phyloP scores from a whole-genome alignment of 1,284 basidiomycete genomes.

The Phylloboletellus chloephorus region DNA sequence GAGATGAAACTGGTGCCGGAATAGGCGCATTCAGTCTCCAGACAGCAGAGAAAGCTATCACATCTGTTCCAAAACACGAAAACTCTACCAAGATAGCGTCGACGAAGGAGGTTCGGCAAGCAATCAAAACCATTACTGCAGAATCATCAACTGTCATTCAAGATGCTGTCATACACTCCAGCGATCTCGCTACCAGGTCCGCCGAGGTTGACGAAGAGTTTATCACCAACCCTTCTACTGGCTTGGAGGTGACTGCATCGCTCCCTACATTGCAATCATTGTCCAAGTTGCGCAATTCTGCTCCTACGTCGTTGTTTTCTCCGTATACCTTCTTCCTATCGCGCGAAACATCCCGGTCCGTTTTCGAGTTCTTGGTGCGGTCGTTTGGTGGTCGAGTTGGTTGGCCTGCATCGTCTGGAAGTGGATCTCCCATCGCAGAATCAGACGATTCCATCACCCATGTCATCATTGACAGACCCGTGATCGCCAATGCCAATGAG shows the following conservation, averaged over 20 bases:
- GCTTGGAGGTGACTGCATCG: constrained; percentile 45
- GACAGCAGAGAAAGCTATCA: constrained; percentile 36
- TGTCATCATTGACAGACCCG: constrained; percentile 90
- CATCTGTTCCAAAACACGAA: constrained; percentile 39
- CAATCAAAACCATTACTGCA: constrained; percentile 60
- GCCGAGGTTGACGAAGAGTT: constrained; percentile 65
- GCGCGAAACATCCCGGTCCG: constrained; percentile 85
- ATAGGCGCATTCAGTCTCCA: constrained; percentile 88
- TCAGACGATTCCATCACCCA: constrained; percentile 85
- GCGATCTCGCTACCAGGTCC: constrained; percentile 27
- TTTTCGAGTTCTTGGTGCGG: constrained; percentile 94
- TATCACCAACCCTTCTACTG: constrained; percentile 58
- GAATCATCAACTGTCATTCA: constrained; percentile 29
- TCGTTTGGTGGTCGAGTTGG: constrained; percentile 89
- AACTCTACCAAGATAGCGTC: constrained; percentile 56
- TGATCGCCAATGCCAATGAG: constrained; percentile 46
- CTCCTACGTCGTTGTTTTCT: constrained; percentile 66
- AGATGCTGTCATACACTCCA: constrained; percentile 39
- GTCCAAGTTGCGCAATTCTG: constrained; percentile 49
- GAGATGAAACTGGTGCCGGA: constrained; percentile 86
- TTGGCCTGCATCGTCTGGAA: constrained; percentile 83
- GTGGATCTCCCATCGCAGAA: constrained; percentile 76
- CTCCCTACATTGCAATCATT: constrained; percentile 81
- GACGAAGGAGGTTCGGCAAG: constrained; percentile 65
- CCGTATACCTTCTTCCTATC: constrained; percentile 94